A percentile compares a stretch with the other conserved stretches of the same genome.
Evolutionary conservation across 495 filamentous ascomycete genomes (phyloP).

Genomic region (Neurospora sp.): DNA sequence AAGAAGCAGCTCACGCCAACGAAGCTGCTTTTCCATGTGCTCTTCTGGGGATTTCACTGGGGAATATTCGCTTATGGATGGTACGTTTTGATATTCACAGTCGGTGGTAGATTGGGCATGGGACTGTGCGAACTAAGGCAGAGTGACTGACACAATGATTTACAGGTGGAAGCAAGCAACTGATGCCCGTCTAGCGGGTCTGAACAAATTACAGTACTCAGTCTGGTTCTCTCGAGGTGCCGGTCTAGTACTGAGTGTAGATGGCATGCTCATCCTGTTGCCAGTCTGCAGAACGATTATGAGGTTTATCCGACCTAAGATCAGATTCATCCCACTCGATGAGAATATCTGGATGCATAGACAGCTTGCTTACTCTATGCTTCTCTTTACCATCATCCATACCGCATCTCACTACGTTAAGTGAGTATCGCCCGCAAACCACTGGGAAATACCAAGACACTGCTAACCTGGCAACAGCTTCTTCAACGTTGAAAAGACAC

Average conservation of each 20-base stretch:
- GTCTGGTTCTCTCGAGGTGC: conserved; percentile 96
- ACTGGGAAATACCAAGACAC: background rate
- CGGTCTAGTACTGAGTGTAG: conserved; percentile 68
- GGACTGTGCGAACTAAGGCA: background rate
- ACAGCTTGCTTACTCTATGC: conserved; percentile 81
- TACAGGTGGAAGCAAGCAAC: conserved; percentile 65
- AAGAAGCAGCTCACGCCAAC: conserved; percentile 52
- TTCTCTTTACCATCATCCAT: conserved; percentile 75
- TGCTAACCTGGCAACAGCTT: conserved; percentile 50
- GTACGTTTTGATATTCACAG: conserved; percentile 38
- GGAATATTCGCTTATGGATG: conserved; percentile 80
- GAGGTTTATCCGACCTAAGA: conserved; percentile 72
- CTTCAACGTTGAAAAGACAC: conserved; percentile 83
- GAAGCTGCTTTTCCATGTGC: conserved; percentile 68
- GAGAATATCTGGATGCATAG: conserved; percentile 96
- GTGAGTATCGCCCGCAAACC: conserved; percentile 39
- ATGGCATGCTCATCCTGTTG: conserved; percentile 77
- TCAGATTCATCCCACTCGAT: conserved; percentile 81
- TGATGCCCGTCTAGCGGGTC: conserved; percentile 54
- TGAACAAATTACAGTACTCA: conserved; percentile 77
- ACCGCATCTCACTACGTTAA: conserved; percentile 85
- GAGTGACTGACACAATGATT: background rate
- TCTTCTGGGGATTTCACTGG: conserved; percentile 81
- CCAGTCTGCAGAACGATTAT: conserved; percentile 92
- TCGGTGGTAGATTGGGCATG: background rate